Percentiles rank a stretch among this genome's conserved stretches.
phyloP scores from a whole-genome alignment of 371 early-diverging fungal genomes.

The Mortierella sp. region DNA sequence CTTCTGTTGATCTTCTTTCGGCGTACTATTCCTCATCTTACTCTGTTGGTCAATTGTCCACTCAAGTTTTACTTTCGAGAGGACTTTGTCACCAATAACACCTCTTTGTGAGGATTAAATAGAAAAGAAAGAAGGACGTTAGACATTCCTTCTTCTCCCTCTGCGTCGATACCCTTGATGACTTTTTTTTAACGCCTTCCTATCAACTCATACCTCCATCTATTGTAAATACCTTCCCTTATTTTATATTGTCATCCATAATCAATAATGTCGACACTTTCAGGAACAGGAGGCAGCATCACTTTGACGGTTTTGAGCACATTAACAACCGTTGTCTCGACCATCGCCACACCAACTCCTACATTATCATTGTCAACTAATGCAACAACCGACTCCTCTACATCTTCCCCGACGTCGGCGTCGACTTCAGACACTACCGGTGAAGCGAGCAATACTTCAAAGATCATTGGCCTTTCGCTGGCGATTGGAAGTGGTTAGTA shows the following conservation, averaged over 20 bases:
- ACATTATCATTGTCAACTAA: neutral
- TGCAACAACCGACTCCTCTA: neutral
- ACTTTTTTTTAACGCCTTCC: conserved; percentile 2
- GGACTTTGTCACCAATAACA: neutral
- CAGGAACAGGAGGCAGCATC: neutral
- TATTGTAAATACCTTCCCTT: neutral
- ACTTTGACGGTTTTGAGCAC: conserved; percentile 2
- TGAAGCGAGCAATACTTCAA: conserved; percentile 60
- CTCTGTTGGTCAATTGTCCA: neutral
- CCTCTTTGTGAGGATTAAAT: neutral
- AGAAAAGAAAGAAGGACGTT: conserved; percentile 4
- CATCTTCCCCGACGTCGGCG: neutral
- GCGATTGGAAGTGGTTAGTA: conserved; percentile 78
- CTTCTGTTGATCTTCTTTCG: neutral
- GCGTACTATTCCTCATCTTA: neutral
- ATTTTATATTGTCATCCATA: neutral
- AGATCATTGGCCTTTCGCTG: conserved; percentile 85
- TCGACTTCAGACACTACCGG: neutral
- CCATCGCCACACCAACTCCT: neutral
- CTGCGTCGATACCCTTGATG: conserved; percentile 14
- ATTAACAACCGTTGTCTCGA: conserved; percentile 3
- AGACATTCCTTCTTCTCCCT: neutral
- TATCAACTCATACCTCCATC: neutral
- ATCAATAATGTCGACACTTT: conserved; percentile 9
- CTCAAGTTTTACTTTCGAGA: neutral